These are phyloP conservation scores for Russula olivacea DNA, from an alignment of 768 basidiomycete species.

Conservation along the genomic window DNA sequence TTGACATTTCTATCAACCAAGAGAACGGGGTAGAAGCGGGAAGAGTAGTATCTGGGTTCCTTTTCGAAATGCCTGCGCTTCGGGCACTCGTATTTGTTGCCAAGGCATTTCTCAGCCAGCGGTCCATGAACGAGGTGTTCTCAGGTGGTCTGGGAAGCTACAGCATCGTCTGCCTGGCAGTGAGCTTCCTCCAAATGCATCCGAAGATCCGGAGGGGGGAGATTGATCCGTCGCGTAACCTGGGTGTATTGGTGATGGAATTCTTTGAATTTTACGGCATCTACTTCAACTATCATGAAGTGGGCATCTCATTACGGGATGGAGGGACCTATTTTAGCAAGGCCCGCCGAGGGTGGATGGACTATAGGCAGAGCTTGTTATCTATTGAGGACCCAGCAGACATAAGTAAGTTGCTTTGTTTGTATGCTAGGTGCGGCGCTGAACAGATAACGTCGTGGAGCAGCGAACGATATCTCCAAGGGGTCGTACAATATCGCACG, in stretches of 20 bases:
- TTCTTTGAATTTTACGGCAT: conserved; percentile 95
- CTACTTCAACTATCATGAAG: conserved; percentile 86
- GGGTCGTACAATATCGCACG: conserved; percentile 81
- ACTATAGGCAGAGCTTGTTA: conserved; percentile 53
- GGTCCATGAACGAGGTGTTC: conserved; percentile 97
- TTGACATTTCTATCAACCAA: conserved; percentile 94
- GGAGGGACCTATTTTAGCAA: conserved; percentile 91
- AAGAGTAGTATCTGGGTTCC: conserved; percentile 72
- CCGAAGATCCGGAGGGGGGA: conserved; percentile 87
- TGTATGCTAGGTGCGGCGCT: neutral
- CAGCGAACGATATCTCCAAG: conserved; percentile 90
- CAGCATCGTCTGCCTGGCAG: conserved; percentile 85
- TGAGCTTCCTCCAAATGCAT: conserved; percentile 96
- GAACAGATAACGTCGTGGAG: conserved; percentile 4
- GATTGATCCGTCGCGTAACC: conserved; percentile 79
- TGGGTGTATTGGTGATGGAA: conserved; percentile 93
- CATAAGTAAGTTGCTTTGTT: conserved; percentile 48
- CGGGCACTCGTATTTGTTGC: conserved; percentile 79
- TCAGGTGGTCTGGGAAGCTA: conserved; percentile 93
- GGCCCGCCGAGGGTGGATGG: conserved; percentile 72
- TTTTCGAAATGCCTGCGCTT: conserved; percentile 70
- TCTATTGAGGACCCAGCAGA: conserved; percentile 95
- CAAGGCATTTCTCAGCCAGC: conserved; percentile 84
- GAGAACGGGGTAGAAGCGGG: conserved; percentile 76
- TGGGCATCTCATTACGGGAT: conserved; percentile 81